A percentile compares a stretch with the other conserved stretches of the same genome.
These are phyloP conservation scores for Penicillium polonicum DNA, from an alignment of 2,329 filamentous ascomycete species.

Conservation along the genomic window DNA sequence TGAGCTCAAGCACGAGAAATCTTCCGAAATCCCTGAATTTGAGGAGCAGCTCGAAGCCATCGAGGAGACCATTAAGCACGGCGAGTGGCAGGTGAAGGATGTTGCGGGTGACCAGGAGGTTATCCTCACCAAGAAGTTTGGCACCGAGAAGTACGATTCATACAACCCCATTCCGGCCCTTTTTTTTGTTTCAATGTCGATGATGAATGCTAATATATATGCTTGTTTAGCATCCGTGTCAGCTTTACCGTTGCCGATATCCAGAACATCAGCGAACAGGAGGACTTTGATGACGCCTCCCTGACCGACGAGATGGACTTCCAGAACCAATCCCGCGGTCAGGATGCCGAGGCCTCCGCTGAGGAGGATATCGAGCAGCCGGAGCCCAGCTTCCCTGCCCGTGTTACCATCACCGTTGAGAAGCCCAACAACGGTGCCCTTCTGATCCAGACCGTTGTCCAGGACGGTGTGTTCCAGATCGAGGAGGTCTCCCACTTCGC, in stretches of 20 bases:
- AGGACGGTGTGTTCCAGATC: slow-evolving; percentile 82
- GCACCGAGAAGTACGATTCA: slow-evolving; percentile 74
- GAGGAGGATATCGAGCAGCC: slow-evolving; percentile 51
- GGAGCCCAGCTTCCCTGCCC: slow-evolving; percentile 68
- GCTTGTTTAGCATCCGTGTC: slow-evolving; percentile 63
- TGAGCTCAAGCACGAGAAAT: slow-evolving; percentile 80
- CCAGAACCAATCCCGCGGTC: slow-evolving; percentile 51
- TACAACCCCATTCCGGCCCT: neutral
- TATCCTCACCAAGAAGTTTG: slow-evolving; percentile 75
- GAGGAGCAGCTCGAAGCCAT: slow-evolving; percentile 83
- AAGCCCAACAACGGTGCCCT: slow-evolving; percentile 83
- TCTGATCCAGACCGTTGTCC: slow-evolving; percentile 79
- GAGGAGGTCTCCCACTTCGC: slow-evolving; percentile 89
- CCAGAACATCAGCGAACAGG: slow-evolving; percentile 61
- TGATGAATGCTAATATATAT: slow-evolving; percentile 1
- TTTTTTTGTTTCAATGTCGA: neutral
- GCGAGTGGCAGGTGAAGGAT: slow-evolving; percentile 77
- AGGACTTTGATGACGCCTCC: slow-evolving; percentile 56
- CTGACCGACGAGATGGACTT: slow-evolving; percentile 60
- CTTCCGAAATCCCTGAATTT: slow-evolving; percentile 71
- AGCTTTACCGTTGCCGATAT: slow-evolving; percentile 84
- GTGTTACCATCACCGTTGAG: slow-evolving; percentile 82
- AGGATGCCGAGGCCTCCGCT: slow-evolving; percentile 38
- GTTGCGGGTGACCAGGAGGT: slow-evolving; percentile 83
- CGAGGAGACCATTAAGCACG: slow-evolving; percentile 84